A percentile compares a stretch with the other conserved stretches of the same genome.
phyloP scores from a whole-genome alignment of 805 yeast genomes.

The Wickerhamiella sorbophila region DNA sequence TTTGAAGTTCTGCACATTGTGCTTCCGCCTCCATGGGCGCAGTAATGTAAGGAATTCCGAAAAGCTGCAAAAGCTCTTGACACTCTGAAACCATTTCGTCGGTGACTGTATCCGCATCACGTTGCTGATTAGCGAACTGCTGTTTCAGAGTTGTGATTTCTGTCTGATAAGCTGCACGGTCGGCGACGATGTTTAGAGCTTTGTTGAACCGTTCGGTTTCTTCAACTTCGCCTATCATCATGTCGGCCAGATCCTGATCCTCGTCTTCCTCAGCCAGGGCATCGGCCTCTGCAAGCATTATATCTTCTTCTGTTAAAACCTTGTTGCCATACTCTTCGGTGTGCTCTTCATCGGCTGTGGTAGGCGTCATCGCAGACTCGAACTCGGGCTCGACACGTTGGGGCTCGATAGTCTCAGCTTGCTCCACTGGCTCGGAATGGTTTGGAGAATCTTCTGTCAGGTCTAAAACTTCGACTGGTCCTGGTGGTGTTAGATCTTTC shows the following conservation, averaged over 20 bases:
- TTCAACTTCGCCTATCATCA: conserved; percentile 51
- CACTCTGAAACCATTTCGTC: conserved; percentile 76
- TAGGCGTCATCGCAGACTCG: neutral
- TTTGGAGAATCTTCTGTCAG: too few species aligned
- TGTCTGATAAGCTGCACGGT: conserved; percentile 15
- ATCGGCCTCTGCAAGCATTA: conserved; percentile 21
- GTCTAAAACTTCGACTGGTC: too few species aligned
- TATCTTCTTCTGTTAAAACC: conserved; percentile 4
- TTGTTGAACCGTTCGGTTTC: conserved; percentile 55
- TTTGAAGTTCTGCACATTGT: conserved; percentile 73
- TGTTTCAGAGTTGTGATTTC: conserved; percentile 36
- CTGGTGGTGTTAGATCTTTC: too few species aligned
- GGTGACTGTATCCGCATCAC: conserved; percentile 89
- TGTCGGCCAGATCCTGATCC: conserved; percentile 49
- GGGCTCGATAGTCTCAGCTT: neutral
- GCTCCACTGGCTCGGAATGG: neutral
- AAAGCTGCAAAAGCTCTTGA: conserved; percentile 69
- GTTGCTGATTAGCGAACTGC: conserved; percentile 47
- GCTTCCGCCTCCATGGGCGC: conserved; percentile 99
- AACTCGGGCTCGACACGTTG: neutral
- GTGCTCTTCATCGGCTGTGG: neutral
- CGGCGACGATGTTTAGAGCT: conserved; percentile 20
- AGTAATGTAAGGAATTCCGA: conserved; percentile 88
- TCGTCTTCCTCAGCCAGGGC: conserved; percentile 41
- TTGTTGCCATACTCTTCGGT: too few species aligned